Conservation (phyloP, 2,329 filamentous ascomycete species). For the Pseudocercospora eumusae region DNA sequence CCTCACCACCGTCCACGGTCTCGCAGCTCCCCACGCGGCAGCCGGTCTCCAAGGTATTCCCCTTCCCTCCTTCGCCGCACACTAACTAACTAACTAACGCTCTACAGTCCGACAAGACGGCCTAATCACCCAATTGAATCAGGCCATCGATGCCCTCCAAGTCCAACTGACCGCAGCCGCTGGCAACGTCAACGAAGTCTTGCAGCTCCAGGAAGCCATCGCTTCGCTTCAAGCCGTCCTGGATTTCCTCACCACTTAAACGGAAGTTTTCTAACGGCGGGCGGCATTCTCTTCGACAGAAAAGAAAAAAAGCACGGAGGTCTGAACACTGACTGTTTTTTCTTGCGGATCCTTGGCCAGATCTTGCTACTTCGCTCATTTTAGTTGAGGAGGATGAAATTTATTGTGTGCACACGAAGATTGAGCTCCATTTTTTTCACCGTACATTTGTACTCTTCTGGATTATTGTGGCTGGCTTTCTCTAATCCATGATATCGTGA, state of each 20-base stretch:
- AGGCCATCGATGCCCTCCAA: background rate
- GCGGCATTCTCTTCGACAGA: slow-evolving; percentile 4
- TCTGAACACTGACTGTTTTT: background rate
- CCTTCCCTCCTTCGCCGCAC: background rate
- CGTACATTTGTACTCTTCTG: background rate
- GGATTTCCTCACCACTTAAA: background rate
- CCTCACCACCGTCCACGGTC: background rate
- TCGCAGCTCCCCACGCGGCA: background rate
- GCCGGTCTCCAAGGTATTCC: background rate
- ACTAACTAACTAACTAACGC: background rate
- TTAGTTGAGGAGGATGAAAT: background rate
- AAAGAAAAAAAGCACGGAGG: slow-evolving; percentile 1
- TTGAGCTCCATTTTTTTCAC: slow-evolving; percentile 25
- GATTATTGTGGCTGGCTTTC: background rate
- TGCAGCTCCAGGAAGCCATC: background rate
- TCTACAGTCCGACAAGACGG: background rate
- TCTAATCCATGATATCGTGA: too few relatives aligned
- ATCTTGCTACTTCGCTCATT: slow-evolving; percentile 3
- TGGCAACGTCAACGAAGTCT: background rate
- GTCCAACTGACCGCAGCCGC: background rate
- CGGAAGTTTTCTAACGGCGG: background rate
- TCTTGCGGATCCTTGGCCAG: slow-evolving; percentile 1
- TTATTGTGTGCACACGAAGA: background rate
- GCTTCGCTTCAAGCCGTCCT: background rate
- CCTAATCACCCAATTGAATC: background rate